Base-by-base conservation (phyloP, 164 flowering plant genomes). In the Berberis vulgaris region DNA sequence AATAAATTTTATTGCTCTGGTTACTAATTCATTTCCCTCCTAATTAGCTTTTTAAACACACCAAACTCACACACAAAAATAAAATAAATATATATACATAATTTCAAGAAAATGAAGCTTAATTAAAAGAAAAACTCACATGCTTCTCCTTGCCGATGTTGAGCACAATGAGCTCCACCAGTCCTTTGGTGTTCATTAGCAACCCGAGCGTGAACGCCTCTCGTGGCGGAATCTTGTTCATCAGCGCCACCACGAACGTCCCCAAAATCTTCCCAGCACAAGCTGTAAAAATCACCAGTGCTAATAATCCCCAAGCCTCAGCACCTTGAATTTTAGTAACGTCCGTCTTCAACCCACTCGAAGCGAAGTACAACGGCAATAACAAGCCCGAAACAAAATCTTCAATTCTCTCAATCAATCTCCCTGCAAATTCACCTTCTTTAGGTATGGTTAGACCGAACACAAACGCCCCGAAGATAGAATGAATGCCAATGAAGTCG, bases 181-280 rank as follows among this genome's bases (percentile, higher is more conserved):
- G 50, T 2, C 94, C 94, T 73, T 87, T 87, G 1, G 87, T 85
- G 55, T 83, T 87, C 94, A 87, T 87, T 43, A 87, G 62, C 49
- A 87, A 41, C 0, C 90, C 94, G 3, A 87, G 83, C 5, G 86
- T 68, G 1, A 82, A 7, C 2, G 84, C 50, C 39, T 85, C 89
- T 62, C 79, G 72, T 5, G 61, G 67, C 26, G 90, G 86, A 11
- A 87, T 80, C 78, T 10, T 69, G 26, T 61, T 76, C 69, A 74
- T 74, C 79, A 72, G 3, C 26, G 74, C 72, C 13, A 68, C 77
- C 9, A 62, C 52, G 11, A 71, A 66, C 4, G 80, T 77, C 13
- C 80, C 80, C 40, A 68, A 0, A 38, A 77, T 63, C 55, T 77
- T 77, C 45, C 80, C 80, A 1, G 66, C 58, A 46, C 80, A 71